Conservation (phyloP, 345 rosid species). For the Euclidium syriacum region DNA sequence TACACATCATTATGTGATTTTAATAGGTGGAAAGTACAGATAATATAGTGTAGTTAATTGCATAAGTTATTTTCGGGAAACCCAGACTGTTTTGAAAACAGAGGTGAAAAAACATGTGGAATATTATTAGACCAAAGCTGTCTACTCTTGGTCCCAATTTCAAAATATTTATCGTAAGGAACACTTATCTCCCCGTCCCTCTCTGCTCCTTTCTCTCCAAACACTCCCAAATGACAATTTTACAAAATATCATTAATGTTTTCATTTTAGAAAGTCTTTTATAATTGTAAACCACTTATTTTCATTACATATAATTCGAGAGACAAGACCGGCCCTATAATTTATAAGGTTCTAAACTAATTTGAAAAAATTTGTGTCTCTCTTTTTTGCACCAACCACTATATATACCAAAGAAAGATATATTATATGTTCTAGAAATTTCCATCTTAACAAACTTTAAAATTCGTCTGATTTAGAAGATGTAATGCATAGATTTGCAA, state of each 20-base stretch:
- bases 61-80: conserved; percentile 3
- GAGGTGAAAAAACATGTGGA: conserved; percentile 18
- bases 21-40: conserved; percentile 6
- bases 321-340: conserved; percentile 25
- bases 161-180: conserved; percentile 12
- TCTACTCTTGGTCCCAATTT: conserved; percentile 22
- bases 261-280: background rate
- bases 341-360: conserved; percentile 8
- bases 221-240: conserved; percentile 5
- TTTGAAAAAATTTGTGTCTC: conserved; percentile 11
- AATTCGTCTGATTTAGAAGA: background rate
- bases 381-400: background rate
- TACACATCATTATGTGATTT: too few relatives aligned
- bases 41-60: background rate
- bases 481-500: background rate
- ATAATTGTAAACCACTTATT: conserved; percentile 10
- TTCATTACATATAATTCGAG: background rate
- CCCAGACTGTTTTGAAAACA: conserved; percentile 3
- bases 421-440: background rate
- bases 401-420: background rate
- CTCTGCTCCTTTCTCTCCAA: conserved; percentile 24
- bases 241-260: background rate
- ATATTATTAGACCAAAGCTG: conserved; percentile 27
- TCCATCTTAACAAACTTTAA: background rate
- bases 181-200: conserved; percentile 28